Base-by-base conservation (phyloP, 305 asterid genomes). In the Fraxinus xanthoxyloides region DNA sequence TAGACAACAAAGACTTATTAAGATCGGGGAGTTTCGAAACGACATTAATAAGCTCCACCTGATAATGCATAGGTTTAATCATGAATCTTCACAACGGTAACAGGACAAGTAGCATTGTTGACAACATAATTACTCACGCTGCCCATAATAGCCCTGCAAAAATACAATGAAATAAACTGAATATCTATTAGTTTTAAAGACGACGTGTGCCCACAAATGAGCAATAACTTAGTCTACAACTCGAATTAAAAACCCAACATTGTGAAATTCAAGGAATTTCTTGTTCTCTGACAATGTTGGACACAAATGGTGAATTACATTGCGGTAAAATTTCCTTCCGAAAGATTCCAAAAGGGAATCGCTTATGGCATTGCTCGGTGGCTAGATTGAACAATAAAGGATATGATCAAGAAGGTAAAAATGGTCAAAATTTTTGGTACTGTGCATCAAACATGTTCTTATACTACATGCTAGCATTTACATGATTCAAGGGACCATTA, bases 91-190 rank as follows among this genome's bases (percentile, higher is more conserved):
- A 92, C 95, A 12, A 92, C 95, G 1, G 98, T 92, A 69, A 93
- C 93, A 0, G 98, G 98, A 32, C 97, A 88, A 2, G 92, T 3
- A 72, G 97, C 95, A 65, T 93, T 86, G 82, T 90, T 92, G 86
- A 93, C 95, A 77, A 91, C 95, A 78, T 78, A 88, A 87, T 88
- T 91, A 88, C 98, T 92, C 12, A 92, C 98, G 82, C 97, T 93
- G 65, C 98, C 97, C 94, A 93, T 92, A 26, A 92, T 81, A 40
- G 72, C 98, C 92, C 98, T 92, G 92, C 85, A 78, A 70, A 79
- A 67, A 46, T n/a, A 72, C n/a, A 31, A 73, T 28, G n/a, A 43
- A 89, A 83, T 21, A 67, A 75, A 77, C 46, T 38, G 7, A 56
- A 5, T 7, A 19, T 19, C 9, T 56, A 19, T 56, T 19, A 56